These are phyloP conservation scores for Friedmanniomyces simplex DNA, from an alignment of 495 filamentous ascomycete species.

Conservation along the genomic window DNA sequence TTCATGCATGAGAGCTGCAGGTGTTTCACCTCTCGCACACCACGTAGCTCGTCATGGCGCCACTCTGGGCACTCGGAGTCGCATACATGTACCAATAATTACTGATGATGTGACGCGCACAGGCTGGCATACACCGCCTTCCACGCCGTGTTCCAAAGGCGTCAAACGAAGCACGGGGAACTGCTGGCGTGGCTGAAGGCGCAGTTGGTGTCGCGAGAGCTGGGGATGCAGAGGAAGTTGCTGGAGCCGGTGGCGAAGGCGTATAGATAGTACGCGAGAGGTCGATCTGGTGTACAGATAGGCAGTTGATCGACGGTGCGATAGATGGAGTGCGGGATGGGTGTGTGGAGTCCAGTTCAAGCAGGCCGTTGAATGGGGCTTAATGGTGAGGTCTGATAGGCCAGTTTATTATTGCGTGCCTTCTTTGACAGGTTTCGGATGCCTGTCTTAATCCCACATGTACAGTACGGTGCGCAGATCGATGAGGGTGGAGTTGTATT, in stretches of 20 bases:
- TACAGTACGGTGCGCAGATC: too few species aligned
- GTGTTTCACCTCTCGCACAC: background rate
- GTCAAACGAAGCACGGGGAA: constrained; percentile 27
- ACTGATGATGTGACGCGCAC: background rate
- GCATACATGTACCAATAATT: background rate
- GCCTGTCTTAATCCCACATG: too few species aligned
- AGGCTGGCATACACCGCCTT: constrained; percentile 33
- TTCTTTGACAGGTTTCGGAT: too few species aligned
- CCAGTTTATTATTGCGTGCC: too few species aligned
- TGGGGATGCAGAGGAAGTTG: constrained; percentile 2
- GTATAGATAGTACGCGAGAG: background rate
- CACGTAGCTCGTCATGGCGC: background rate
- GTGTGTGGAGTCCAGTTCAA: too few species aligned
- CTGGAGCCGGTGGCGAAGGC: constrained; percentile 7
- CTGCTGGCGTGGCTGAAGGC: constrained; percentile 28
- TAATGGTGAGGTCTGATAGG: background rate
- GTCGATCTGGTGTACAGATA: background rate
- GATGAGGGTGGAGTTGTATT: too few species aligned
- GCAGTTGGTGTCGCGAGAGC: constrained; percentile 3
- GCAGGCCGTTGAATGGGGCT: too few species aligned
- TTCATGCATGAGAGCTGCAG: too few species aligned
- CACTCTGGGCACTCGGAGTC: background rate
- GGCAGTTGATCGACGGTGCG: background rate
- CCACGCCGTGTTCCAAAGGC: constrained; percentile 25
- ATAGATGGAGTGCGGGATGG: background rate